These are phyloP conservation scores for Apophysomyces trapeziformis DNA, from an alignment of 371 early-diverging fungal species.

Conservation along the genomic window DNA sequence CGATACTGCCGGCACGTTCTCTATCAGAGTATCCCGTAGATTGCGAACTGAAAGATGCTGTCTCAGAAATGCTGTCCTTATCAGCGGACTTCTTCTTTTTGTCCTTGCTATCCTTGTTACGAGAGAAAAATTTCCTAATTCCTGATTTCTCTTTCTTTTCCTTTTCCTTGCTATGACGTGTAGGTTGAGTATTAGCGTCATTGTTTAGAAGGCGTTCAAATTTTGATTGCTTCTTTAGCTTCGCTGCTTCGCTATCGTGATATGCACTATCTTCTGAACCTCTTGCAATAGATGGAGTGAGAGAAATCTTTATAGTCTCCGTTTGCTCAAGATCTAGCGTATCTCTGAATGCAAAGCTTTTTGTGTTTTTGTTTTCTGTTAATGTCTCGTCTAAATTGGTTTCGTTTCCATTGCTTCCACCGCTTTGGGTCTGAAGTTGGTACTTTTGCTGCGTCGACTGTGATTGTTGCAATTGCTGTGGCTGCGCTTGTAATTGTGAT, in stretches of 20 bases:
- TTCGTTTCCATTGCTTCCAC: background rate
- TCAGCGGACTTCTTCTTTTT: conserved; percentile 33
- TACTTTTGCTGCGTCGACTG: conserved; percentile 13
- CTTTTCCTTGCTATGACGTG: conserved; percentile 14
- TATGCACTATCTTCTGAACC: conserved; percentile 25
- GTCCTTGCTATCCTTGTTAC: conserved; percentile 30
- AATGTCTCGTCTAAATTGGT: background rate
- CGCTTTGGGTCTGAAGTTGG: background rate
- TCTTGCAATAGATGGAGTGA: conserved; percentile 51
- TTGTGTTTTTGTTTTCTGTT: conserved; percentile 1
- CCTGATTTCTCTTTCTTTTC: conserved; percentile 43
- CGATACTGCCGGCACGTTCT: conserved; percentile 36
- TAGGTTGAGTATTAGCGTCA: background rate
- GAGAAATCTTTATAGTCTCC: conserved; percentile 53
- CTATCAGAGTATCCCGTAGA: conserved; percentile 38
- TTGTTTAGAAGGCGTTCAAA: conserved; percentile 24
- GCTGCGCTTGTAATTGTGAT: background rate
- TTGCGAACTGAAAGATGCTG: conserved; percentile 44
- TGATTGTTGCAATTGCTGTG: background rate
- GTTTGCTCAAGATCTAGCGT: conserved; percentile 29
- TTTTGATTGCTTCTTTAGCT: conserved; percentile 38
- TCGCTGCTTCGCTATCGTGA: conserved; percentile 24
- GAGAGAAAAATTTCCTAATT: conserved; percentile 49
- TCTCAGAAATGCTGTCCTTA: conserved; percentile 31
- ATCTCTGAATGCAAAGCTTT: background rate